A percentile compares a stretch with the other conserved stretches of the same genome.
These are phyloP conservation scores for Scleroderma bovista DNA, from an alignment of 768 basidiomycete genomes.

Conservation along the genomic window DNA sequence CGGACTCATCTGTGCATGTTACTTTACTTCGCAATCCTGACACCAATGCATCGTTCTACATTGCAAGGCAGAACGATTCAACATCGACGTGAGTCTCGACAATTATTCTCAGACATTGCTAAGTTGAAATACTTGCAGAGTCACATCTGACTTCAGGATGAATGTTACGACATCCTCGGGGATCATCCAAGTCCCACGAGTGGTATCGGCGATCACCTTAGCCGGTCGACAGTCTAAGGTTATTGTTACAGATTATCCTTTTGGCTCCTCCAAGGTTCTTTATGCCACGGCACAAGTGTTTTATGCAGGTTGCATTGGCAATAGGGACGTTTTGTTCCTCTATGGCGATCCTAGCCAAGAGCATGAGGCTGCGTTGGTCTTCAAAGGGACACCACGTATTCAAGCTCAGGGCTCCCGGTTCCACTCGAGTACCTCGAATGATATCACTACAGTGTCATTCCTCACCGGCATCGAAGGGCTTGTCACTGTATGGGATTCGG, in stretches of 20 bases:
- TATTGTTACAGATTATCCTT: conserved; percentile 65
- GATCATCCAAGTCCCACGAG: conserved; percentile 49
- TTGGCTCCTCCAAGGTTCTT: conserved; percentile 54
- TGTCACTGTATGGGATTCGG: conserved; percentile 60
- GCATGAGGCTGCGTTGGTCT: conserved; percentile 46
- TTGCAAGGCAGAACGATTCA: conserved; percentile 62
- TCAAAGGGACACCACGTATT: conserved; percentile 44
- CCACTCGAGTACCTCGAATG: conserved; percentile 20
- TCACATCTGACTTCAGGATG: conserved; percentile 50
- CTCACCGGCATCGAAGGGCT: conserved; percentile 52
- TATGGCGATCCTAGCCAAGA: conserved; percentile 51
- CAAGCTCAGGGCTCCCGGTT: conserved; percentile 20
- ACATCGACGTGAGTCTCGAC: conserved; percentile 50
- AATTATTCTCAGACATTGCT: background rate
- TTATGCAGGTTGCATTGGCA: conserved; percentile 57
- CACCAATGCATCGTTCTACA: conserved; percentile 58
- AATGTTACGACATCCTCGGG: conserved; percentile 51
- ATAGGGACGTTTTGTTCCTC: conserved; percentile 58
- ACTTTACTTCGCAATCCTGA: conserved; percentile 68
- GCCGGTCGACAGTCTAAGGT: conserved; percentile 70
- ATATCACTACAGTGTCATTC: conserved; percentile 45
- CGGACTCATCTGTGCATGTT: conserved; percentile 48
- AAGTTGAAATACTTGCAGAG: conserved; percentile 1
- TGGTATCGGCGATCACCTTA: conserved; percentile 50
- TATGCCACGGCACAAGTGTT: conserved; percentile 76